Evolutionary conservation across 106 monocot species (phyloP).

Genomic region (Apostasia ramifera): DNA sequence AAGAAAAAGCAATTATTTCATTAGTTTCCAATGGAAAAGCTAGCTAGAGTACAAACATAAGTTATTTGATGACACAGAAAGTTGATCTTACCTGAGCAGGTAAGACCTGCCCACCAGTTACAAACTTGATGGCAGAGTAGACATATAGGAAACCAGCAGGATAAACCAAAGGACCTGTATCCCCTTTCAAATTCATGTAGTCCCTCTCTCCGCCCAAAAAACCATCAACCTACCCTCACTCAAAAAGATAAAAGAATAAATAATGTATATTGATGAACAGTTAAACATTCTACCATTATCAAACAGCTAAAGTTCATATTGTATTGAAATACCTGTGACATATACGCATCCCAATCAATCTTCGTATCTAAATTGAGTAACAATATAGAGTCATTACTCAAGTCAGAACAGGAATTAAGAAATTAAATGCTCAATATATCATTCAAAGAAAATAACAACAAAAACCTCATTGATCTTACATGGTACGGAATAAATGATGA

Average conservation of each 20-base stretch:
- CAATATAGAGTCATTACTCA: neutral
- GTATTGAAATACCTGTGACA: constrained; percentile 73
- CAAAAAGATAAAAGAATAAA: neutral
- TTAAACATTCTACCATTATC: neutral
- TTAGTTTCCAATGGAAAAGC: neutral
- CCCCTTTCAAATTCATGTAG: constrained; percentile 81
- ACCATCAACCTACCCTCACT: constrained; percentile 63
- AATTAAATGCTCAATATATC: neutral
- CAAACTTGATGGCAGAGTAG: constrained; percentile 61
- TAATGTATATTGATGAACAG: neutral
- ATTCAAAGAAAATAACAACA: neutral
- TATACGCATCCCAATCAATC: constrained; percentile 99
- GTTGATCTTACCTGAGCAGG: constrained; percentile 67
- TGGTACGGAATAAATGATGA: constrained; percentile 84
- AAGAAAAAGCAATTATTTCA: neutral
- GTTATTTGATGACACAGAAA: neutral
- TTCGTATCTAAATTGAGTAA: constrained; percentile 63
- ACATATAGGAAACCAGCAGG: constrained; percentile 95
- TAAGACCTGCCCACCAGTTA: constrained; percentile 77
- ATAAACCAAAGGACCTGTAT: constrained; percentile 94
- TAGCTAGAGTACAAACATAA: neutral
- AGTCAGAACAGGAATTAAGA: neutral
- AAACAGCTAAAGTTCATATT: neutral
- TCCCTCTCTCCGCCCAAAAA: constrained; percentile 93
- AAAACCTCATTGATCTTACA: constrained; percentile 33